Conservation (phyloP, 345 rosid species). For the Rhodamnia argentea region DNA sequence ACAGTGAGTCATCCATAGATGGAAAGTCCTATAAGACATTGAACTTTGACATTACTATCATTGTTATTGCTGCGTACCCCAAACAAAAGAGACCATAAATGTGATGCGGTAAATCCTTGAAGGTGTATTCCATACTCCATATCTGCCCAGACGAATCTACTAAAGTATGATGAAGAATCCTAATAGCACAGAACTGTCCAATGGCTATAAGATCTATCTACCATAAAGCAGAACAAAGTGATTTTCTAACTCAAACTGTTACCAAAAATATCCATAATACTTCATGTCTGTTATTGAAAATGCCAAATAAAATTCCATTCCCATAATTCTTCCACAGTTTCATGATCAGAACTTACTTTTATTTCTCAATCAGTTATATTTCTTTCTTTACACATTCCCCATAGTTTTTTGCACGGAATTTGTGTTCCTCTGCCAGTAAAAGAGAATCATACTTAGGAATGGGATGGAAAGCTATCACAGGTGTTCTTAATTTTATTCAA, state of each 20-base stretch:
- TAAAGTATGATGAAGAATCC: background rate
- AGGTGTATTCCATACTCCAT: background rate
- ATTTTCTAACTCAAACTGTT: background rate
- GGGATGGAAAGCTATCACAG: background rate
- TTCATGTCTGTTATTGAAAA: background rate
- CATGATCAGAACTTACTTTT: background rate
- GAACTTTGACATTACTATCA: background rate
- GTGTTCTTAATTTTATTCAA: background rate
- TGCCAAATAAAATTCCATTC: background rate
- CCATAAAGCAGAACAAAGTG: background rate
- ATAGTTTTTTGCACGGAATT: background rate
- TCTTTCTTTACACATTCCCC: background rate
- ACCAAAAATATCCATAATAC: background rate
- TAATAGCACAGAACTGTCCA: background rate
- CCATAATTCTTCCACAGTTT: background rate
- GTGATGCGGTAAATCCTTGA: background rate
- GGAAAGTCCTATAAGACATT: background rate
- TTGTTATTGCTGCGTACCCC: background rate
- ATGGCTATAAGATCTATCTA: background rate
- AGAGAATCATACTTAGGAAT: background rate
- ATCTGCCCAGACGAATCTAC: background rate
- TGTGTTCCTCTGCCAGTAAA: background rate
- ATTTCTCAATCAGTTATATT: background rate
- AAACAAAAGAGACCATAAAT: background rate
- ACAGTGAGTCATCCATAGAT: background rate